phyloP scores from a whole-genome alignment of 2,329 filamentous ascomycete genomes.

The Calonectria crousiana region DNA sequence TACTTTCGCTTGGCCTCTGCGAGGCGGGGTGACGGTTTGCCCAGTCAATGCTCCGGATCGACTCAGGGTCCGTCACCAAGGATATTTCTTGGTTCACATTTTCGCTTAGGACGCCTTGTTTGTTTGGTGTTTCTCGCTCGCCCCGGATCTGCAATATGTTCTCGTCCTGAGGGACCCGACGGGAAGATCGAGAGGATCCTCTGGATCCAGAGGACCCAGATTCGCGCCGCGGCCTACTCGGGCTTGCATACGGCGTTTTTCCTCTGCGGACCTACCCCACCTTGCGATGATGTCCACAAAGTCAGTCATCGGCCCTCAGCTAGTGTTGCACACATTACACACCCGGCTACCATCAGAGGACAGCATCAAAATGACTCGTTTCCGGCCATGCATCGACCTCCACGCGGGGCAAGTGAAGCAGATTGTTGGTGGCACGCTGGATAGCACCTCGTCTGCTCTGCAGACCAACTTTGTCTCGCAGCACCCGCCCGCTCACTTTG shows the following conservation, averaged over 20 bases:
- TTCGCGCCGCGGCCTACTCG: neutral
- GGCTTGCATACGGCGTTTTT: constrained; percentile 14
- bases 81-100: neutral
- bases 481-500: constrained; percentile 85
- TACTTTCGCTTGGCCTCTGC: constrained; percentile 5
- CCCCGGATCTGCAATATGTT: constrained; percentile 3
- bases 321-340: constrained; percentile 4
- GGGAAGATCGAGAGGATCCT: constrained; percentile 4
- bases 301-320: constrained; percentile 18
- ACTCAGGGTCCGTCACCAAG: neutral
- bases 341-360: constrained; percentile 1
- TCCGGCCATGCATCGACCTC: constrained; percentile 96
- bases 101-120: neutral
- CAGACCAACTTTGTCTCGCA: constrained; percentile 94
- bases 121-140: neutral
- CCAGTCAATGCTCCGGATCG: neutral
- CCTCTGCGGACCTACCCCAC: constrained; percentile 28
- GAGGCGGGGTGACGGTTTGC: neutral
- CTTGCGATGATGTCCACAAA: constrained; percentile 24
- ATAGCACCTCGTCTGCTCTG: constrained; percentile 72
- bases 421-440: constrained; percentile 95
- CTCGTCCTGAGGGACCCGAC: neutral
- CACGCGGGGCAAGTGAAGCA: constrained; percentile 99
- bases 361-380: constrained; percentile 81
- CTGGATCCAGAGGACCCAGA: neutral